phyloP scores from a whole-genome alignment of 495 filamentous ascomycete genomes.

The Cercophora scortea region DNA sequence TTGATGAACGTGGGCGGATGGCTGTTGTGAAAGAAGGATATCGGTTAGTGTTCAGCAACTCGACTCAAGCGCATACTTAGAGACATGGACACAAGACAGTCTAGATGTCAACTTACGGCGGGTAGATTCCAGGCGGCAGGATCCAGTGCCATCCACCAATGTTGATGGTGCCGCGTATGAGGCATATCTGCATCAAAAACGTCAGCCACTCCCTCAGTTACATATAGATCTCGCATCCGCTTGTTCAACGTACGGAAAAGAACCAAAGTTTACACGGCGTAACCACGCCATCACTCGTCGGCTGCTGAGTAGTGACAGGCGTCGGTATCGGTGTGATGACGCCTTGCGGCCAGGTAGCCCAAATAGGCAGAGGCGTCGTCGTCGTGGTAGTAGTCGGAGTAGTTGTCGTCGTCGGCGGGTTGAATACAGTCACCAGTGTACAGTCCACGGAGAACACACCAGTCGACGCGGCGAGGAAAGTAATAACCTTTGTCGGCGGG shows the following conservation, averaged over 20 bases:
- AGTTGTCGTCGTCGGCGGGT: too few relatives aligned
- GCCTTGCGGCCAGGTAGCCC: background rate
- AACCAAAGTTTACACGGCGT: slow-evolving; percentile 8
- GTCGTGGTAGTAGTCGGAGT: background rate
- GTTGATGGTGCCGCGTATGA: background rate
- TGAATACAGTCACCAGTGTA: too few relatives aligned
- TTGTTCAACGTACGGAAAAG: slow-evolving; percentile 9
- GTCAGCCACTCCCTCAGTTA: too few relatives aligned
- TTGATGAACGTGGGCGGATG: slow-evolving; percentile 3
- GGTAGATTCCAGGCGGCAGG: slow-evolving; percentile 11
- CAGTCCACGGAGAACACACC: background rate
- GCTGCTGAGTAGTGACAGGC: background rate
- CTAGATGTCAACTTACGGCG: background rate
- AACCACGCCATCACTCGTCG: slow-evolving; percentile 1
- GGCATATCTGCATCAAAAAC: too few relatives aligned
- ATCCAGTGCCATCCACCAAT: slow-evolving; percentile 9
- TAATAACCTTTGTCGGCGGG: background rate
- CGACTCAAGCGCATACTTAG: too few relatives aligned
- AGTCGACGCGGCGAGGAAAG: background rate
- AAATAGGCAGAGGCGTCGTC: background rate
- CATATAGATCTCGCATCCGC: too few relatives aligned
- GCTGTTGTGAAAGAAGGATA: too few relatives aligned
- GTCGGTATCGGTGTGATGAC: background rate
- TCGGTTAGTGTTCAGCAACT: too few relatives aligned
- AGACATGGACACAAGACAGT: too few relatives aligned